Conservation (phyloP, 228 moss, liverwort and hornwort genomes). For the Sphagnum fallax region DNA sequence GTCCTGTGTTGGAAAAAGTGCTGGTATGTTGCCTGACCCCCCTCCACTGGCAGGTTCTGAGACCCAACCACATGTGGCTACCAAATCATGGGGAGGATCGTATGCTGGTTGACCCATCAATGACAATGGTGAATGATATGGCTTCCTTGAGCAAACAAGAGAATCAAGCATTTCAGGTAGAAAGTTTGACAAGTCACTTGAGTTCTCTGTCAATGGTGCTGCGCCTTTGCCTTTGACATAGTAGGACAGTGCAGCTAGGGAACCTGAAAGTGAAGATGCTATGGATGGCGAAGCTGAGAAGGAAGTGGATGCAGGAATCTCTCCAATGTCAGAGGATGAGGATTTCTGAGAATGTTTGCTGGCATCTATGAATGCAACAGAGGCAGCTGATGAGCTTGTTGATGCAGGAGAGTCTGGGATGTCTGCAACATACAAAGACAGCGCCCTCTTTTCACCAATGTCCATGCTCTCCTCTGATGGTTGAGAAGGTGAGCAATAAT, state of each 20-base stretch:
- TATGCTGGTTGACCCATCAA: conserved; percentile 14
- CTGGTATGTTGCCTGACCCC: background rate
- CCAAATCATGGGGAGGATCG: conserved; percentile 3
- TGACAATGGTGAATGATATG: conserved; percentile 22
- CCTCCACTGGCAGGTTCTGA: conserved; percentile 3
- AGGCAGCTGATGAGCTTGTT: background rate
- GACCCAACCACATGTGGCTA: conserved; percentile 15
- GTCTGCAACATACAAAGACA: background rate
- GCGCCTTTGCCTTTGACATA: conserved; percentile 7
- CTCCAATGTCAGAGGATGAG: background rate
- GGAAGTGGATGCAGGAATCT: conserved; percentile 3
- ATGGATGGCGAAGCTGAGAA: background rate
- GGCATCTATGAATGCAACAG: background rate
- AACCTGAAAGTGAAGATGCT: conserved; percentile 11
- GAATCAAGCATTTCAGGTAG: conserved; percentile 6
- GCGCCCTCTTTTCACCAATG: too few species aligned
- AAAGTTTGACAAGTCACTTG: conserved; percentile 9
- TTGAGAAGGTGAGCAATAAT: too few species aligned
- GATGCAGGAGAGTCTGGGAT: background rate
- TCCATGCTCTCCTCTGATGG: too few species aligned
- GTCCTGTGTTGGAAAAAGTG: conserved; percentile 10
- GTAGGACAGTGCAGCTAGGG: conserved; percentile 2
- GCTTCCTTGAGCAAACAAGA: background rate
- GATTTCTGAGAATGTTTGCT: background rate
- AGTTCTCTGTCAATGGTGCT: background rate